These are phyloP conservation scores for Gaeumannomyces tritici DNA, from an alignment of 2,329 filamentous ascomycete genomes.

Conservation along the genomic window DNA sequence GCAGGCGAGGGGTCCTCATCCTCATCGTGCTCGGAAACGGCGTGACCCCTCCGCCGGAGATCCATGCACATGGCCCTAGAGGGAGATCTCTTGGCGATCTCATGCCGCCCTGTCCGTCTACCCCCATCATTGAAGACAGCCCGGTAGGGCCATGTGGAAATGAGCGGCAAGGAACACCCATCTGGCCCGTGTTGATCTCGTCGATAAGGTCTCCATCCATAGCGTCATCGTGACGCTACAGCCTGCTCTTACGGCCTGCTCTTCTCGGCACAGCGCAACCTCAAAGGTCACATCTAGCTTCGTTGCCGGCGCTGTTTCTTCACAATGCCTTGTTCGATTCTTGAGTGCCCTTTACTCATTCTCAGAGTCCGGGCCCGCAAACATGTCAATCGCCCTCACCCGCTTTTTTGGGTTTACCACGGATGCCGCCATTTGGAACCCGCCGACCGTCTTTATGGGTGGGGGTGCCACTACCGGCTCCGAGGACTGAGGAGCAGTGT, in stretches of 20 bases:
- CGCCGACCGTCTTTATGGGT: slow-evolving; percentile 9
- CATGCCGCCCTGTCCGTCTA: slow-evolving; percentile 5
- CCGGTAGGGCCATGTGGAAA: not conserved
- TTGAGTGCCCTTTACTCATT: slow-evolving; percentile 12
- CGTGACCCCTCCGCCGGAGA: too few relatives aligned
- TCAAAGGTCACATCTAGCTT: not conserved
- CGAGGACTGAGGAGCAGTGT: not conserved
- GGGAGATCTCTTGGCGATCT: slow-evolving; percentile 9
- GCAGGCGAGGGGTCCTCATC: too few relatives aligned
- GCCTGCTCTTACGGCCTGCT: not conserved
- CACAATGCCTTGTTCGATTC: not conserved
- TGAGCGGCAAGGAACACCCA: not conserved
- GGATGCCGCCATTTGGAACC: slow-evolving; percentile 15
- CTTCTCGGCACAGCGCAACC: not conserved
- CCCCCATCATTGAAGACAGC: too few relatives aligned
- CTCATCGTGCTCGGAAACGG: too few relatives aligned
- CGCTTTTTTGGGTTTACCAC: slow-evolving; percentile 39
- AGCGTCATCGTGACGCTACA: not conserved
- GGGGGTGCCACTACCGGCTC: not conserved
- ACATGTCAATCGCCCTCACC: slow-evolving; percentile 77
- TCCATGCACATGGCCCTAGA: not conserved
- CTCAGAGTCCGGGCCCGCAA: slow-evolving; percentile 60
- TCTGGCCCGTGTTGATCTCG: not conserved
- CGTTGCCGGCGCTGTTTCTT: not conserved
- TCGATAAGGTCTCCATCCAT: not conserved